phyloP scores from a whole-genome alignment of 768 basidiomycete genomes.

The Mycena haematopus region DNA sequence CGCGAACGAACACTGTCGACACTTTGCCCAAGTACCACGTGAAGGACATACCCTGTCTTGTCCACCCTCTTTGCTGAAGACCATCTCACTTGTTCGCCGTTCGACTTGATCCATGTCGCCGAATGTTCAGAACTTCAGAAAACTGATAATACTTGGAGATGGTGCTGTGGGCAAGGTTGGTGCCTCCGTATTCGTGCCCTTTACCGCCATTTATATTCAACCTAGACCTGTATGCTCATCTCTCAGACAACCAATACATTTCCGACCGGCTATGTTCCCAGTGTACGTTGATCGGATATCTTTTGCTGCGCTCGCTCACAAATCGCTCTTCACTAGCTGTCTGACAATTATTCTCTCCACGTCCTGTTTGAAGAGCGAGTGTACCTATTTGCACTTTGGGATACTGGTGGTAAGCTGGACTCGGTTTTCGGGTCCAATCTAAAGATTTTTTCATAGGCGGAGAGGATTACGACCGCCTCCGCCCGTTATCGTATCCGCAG shows the following conservation, averaged over 20 bases:
- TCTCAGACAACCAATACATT: slow-evolving; percentile 99
- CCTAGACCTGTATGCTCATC: slow-evolving; percentile 91
- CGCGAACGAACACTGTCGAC: too few species aligned
- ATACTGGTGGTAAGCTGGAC: slow-evolving; percentile 81
- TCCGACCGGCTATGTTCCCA: slow-evolving; percentile 98
- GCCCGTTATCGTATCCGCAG: slow-evolving; percentile 98
- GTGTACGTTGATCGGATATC: slow-evolving; percentile 61
- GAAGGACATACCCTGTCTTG: too few species aligned
- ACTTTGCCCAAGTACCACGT: too few species aligned
- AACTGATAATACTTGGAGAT: neutral
- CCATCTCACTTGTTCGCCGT: neutral
- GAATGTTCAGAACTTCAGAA: neutral
- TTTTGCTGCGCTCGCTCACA: slow-evolving; percentile 30
- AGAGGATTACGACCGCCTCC: slow-evolving; percentile 99
- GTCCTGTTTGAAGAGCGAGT: slow-evolving; percentile 99
- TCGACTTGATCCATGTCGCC: neutral
- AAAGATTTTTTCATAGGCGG: slow-evolving; percentile 64
- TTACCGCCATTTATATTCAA: slow-evolving; percentile 10
- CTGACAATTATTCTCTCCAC: slow-evolving; percentile 98
- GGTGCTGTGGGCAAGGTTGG: neutral
- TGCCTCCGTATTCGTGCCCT: neutral
- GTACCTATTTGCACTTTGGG: slow-evolving; percentile 96
- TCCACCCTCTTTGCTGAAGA: too few species aligned
- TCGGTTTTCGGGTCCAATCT: neutral
- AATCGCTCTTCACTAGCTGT: slow-evolving; percentile 62